These are phyloP conservation scores for Quercus gilva DNA, from an alignment of 306 rosid genomes.

Conservation along the genomic window DNA sequence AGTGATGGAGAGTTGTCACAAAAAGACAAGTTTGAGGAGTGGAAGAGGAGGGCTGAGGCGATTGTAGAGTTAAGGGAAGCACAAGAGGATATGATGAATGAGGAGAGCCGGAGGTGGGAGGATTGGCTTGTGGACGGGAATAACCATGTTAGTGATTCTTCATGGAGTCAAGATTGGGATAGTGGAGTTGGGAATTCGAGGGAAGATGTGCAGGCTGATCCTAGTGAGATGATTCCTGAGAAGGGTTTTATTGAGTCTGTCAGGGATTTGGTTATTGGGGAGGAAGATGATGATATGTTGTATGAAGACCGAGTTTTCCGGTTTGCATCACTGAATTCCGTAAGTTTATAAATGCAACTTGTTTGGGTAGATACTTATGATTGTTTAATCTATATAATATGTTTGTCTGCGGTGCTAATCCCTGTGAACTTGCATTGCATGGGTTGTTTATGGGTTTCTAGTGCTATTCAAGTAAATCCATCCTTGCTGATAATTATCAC, in stretches of 20 bases:
- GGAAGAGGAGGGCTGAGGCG: slow-evolving; percentile 94
- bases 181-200: slow-evolving; percentile 31
- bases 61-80: slow-evolving; percentile 83
- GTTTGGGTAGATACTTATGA: neutral
- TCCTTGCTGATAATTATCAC: neutral
- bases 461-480: neutral
- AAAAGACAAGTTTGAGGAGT: slow-evolving; percentile 72
- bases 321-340: slow-evolving; percentile 87
- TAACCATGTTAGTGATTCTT: slow-evolving; percentile 7
- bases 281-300: slow-evolving; percentile 69
- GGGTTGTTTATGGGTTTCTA: neutral
- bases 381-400: neutral
- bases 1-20: slow-evolving; percentile 33
- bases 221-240: slow-evolving; percentile 28
- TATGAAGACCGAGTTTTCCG: slow-evolving; percentile 91
- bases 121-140: slow-evolving; percentile 70
- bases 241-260: slow-evolving; percentile 56
- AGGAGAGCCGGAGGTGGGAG: slow-evolving; percentile 71
- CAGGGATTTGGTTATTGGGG: slow-evolving; percentile 49
- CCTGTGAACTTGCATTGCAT: neutral
- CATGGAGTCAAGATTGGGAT: slow-evolving; percentile 60
- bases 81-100: slow-evolving; percentile 56
- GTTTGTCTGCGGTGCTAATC: neutral
- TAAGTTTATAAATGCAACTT: slow-evolving; percentile 23
- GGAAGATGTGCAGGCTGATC: slow-evolving; percentile 34